Conservation (phyloP, 805 yeast genomes). For the Torulaspora microellipsoides region DNA sequence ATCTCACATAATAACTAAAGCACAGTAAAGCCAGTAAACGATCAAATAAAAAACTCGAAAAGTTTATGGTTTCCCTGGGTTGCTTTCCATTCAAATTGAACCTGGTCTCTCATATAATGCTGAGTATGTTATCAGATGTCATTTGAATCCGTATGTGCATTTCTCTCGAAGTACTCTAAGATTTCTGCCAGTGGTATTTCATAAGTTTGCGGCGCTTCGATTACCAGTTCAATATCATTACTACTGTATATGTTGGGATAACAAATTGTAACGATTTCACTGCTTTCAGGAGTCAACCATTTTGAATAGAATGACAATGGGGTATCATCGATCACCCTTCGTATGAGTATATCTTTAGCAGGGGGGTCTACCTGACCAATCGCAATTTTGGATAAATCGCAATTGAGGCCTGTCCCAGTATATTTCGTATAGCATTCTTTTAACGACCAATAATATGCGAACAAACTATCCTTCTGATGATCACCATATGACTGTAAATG, state of each 20-base stretch:
- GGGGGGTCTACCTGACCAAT: slow-evolving; percentile 20
- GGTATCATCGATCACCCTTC: slow-evolving; percentile 9
- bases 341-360: not conserved
- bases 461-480: slow-evolving; percentile 29
- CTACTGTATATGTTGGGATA: not conserved
- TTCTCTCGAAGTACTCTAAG: not conserved
- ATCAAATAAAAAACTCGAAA: no score
- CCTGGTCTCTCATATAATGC: no score
- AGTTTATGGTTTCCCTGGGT: no score
- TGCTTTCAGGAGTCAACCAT: slow-evolving; percentile 19
- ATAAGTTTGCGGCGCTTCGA: slow-evolving; percentile 2
- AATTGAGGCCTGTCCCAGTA: slow-evolving; percentile 55
- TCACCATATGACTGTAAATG: slow-evolving; percentile 27
- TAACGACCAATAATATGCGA: slow-evolving; percentile 70
- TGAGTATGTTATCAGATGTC: no score
- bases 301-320: slow-evolving; percentile 19
- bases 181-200: slow-evolving; percentile 1
- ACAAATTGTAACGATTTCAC: slow-evolving; percentile 19
- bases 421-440: slow-evolving; percentile 73
- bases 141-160: no score
- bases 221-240: not conserved
- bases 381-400: slow-evolving; percentile 31
- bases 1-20: no score
- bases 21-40: no score
- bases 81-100: no score